Evolutionary conservation across 371 early-diverging fungal genomes (phyloP), one percentile per base, ranked within the genome.

Genomic region (Cokeromyces recurvatus): DNA sequence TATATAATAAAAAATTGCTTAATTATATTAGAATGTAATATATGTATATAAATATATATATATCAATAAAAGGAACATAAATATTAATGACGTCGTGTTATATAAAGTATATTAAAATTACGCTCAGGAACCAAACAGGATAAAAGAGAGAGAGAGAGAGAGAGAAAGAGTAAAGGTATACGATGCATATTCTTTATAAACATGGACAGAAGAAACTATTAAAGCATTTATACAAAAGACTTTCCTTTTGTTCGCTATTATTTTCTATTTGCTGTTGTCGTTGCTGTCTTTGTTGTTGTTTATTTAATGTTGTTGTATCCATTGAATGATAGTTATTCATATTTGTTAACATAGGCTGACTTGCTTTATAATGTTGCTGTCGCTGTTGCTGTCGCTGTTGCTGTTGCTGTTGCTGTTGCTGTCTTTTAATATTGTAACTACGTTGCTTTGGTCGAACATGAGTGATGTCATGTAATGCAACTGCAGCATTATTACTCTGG

Each of bases 311-410:
- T 21, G 48, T 32, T 17, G 55, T 38, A n/a, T 58, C 58, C 40
- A 58, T 58, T 10, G 58, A 53, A 36, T 48, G 48, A 25, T 58
- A 58, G 24, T 53, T 58, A 7, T 43, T 46, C 4, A 46, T 44
- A 40, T 58, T 40, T 15, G 44, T 46, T 19, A 59, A 29, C 59
- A 59, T 59, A 12, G 59, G 54, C 16, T 53, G 54, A 22, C 52
- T 41, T 17, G 59, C 53, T 49, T 45, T 53, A 48, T 59, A 59
- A 16, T 11, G 11, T 42, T 46, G 3, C 43, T 41, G 14, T 49
- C 47, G 8, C 38, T 42, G 16, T 32, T 44, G 19, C 38, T 48
- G 27, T 58, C 52, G 32, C 54, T 36, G 40, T 59, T 59, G 21
- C 24, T 55, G 48, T n/a, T 48, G 42, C 3, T 48, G 42, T 19